These are phyloP conservation scores for Paracoccidioides lutzii DNA, from an alignment of 2,329 filamentous ascomycete genomes.

Conservation along the genomic window DNA sequence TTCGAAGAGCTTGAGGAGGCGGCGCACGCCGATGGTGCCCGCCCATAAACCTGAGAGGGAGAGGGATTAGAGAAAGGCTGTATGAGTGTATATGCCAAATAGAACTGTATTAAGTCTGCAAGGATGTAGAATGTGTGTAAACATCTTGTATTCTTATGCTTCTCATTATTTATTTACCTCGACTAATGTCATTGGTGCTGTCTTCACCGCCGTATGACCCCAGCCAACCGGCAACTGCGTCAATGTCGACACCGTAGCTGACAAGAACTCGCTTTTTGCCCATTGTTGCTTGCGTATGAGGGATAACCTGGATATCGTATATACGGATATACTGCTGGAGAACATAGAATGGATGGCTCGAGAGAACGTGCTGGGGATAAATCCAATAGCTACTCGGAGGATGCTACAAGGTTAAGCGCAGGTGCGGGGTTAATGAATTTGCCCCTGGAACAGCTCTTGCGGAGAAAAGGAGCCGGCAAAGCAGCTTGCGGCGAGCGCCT, in stretches of 20 bases:
- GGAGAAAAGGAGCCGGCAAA: too few species aligned
- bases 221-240: constrained; percentile 65
- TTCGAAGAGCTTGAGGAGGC: constrained; percentile 57
- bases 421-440: too few species aligned
- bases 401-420: too few species aligned
- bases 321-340: not conserved
- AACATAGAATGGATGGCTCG: not conserved
- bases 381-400: not conserved
- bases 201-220: constrained; percentile 64
- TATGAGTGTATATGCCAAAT: too few species aligned
- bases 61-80: not conserved
- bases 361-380: not conserved
- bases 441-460: too few species aligned
- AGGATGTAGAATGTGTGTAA: not conserved
- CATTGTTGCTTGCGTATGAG: constrained; percentile 20
- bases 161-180: constrained; percentile 45
- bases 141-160: not conserved
- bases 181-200: constrained; percentile 56
- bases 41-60: constrained; percentile 46
- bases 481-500: too few species aligned
- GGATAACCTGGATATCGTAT: not conserved
- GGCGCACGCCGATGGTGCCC: constrained; percentile 51
- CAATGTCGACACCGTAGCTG: constrained; percentile 59
- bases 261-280: constrained; percentile 41
- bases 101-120: not conserved